phyloP scores from a whole-genome alignment of 257 asterid species.

The Solanum bukasovii region DNA sequence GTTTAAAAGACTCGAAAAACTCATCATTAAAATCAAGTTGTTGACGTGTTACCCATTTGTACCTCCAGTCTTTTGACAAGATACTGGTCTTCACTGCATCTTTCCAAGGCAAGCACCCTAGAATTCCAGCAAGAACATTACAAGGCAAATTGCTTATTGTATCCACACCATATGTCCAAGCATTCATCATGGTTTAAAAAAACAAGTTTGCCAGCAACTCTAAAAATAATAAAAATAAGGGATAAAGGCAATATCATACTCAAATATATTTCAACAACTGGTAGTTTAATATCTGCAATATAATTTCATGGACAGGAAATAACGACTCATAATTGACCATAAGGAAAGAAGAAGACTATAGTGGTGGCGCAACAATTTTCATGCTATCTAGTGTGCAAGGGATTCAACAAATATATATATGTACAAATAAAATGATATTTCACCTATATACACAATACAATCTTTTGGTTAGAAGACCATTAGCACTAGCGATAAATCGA shows the following conservation, averaged over 20 bases:
- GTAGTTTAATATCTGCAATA: background rate
- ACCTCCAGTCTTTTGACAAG: background rate
- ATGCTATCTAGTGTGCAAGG: background rate
- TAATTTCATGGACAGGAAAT: background rate
- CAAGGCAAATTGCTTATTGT: background rate
- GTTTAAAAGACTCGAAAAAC: background rate
- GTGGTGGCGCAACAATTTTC: background rate
- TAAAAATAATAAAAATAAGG: background rate
- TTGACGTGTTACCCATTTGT: background rate
- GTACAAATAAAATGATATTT: background rate
- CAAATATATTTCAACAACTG: background rate
- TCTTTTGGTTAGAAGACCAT: background rate
- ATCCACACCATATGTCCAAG: background rate
- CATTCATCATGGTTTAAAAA: background rate
- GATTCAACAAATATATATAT: background rate
- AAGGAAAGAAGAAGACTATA: background rate
- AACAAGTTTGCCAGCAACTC: background rate
- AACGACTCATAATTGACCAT: background rate
- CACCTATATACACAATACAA: background rate
- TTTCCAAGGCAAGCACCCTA: background rate
- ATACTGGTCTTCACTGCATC: background rate
- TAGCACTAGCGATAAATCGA: no score
- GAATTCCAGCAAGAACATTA: background rate
- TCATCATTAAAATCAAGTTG: background rate
- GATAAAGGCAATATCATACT: background rate